Base-by-base conservation (phyloP, 2,329 filamentous ascomycete species). In the Alternaria triticina region DNA sequence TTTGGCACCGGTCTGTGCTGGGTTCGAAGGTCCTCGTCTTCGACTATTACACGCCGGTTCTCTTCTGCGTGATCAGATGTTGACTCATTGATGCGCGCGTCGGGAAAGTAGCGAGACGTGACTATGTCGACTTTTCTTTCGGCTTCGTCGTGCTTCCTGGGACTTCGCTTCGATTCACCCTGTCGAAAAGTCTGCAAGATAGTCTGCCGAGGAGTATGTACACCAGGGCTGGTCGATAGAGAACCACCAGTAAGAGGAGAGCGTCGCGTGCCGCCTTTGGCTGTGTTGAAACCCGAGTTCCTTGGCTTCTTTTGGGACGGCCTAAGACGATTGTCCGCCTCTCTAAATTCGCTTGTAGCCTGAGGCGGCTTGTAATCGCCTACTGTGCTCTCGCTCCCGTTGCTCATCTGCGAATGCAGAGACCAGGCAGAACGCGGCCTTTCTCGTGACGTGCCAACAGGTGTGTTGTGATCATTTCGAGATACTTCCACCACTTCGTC, bases 11-110 rank as follows among this genome's bases (percentile, higher is more conserved):
- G 58, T 13, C 36, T 59, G 57, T 71, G 72, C 3, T 27, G 59
- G 13, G 62, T 62, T n/a, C 66, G 70, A 13, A 73, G 57, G 25
- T 68, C 44, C 4, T 43, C 33, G 33, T 33, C 52, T 11, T 50
- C 40, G 28, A n/a, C 7, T 36, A 15, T 40, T 9, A 7, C 17
- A 23, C 36, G 11, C 15, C 11, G 43, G 23, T 4, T 23, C 9
- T 44, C 15, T 15, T 36, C n/a, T 43, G 9, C 28, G 44, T 12
- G 22, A 8, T 62, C 65, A 23, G 56, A 47, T 3, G 65, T 73
- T 11, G 67, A 75, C 25, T 73, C 68, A 23, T 74, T 74, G 58
- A 75, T 71, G 28, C 65, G 66, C 50, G 70, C 67, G 10, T 66
- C 62, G n/a, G 58, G 54, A 22, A 73, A 70, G 33, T 68, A 57